Evolutionary conservation across 2,329 filamentous ascomycete genomes (phyloP).

Genomic region (Arthrobotrys musiformis): DNA sequence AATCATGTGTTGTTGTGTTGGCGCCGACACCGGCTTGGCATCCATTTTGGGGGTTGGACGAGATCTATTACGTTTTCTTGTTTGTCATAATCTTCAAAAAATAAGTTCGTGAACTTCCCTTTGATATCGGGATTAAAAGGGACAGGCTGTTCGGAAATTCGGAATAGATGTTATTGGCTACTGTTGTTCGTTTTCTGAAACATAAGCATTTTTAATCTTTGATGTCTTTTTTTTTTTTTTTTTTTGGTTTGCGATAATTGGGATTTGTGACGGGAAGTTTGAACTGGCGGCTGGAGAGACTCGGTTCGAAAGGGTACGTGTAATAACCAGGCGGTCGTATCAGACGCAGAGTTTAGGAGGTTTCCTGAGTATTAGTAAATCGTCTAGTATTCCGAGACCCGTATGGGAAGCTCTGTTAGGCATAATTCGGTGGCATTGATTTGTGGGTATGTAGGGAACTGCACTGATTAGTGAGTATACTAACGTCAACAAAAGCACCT

Average conservation of each 20-base stretch:
- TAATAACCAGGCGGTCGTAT: not conserved
- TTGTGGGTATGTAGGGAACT: not conserved
- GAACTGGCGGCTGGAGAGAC: not conserved
- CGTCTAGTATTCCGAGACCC: not conserved
- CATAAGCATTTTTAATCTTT: not conserved
- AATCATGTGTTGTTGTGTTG: constrained; percentile 31
- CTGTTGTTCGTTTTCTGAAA: constrained; percentile 42
- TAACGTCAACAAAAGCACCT: not conserved
- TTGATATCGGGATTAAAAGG: not conserved
- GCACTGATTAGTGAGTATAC: not conserved
- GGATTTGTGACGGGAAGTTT: constrained; percentile 1
- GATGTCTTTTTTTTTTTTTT: not conserved
- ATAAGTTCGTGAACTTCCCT: not conserved
- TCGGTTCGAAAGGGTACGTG: not conserved
- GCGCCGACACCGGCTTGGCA: constrained; percentile 38
- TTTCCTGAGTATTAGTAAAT: not conserved
- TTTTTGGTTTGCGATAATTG: not conserved
- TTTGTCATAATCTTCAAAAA: constrained; percentile 40
- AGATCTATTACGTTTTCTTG: constrained; percentile 34
- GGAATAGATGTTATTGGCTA: constrained; percentile 22
- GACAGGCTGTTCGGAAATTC: constrained; percentile 17
- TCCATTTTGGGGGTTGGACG: not conserved
- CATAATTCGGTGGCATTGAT: not conserved
- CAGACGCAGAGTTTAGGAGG: not conserved
- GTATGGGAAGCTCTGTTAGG: not conserved